Evolutionary conservation across 495 filamentous ascomycete species (phyloP).

Genomic region (Aspergillus coremiiformis): DNA sequence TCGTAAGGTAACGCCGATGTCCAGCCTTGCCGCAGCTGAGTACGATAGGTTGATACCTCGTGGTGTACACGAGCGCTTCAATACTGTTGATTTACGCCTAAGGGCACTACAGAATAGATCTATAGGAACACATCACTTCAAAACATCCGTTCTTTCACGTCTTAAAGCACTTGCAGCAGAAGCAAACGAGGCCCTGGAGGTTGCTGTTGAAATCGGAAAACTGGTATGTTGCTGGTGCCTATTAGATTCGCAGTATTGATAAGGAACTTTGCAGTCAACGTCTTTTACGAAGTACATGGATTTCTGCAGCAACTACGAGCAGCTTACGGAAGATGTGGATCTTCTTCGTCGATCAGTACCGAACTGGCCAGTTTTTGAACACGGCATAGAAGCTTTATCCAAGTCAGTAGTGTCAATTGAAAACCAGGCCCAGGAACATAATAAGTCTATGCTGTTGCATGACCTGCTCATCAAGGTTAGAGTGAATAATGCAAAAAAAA

Average conservation of each 20-base stretch:
- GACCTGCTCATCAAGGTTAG: conserved; percentile 88
- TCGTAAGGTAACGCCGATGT: conserved; percentile 25
- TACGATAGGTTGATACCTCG: conserved; percentile 17
- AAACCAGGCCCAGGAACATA: conserved; percentile 51
- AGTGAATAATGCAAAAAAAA: not conserved
- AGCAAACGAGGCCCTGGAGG: conserved; percentile 60
- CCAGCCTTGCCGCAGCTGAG: conserved; percentile 15
- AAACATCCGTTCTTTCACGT: conserved; percentile 20
- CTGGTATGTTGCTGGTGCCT: conserved; percentile 44
- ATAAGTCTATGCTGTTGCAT: conserved; percentile 68
- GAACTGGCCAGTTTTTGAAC: conserved; percentile 74
- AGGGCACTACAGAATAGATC: conserved; percentile 26
- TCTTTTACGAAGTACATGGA: conserved; percentile 82
- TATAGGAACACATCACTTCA: conserved; percentile 23
- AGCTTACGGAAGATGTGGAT: conserved; percentile 70
- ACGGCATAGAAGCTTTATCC: conserved; percentile 79
- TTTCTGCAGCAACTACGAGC: conserved; percentile 79
- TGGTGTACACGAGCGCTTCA: conserved; percentile 16
- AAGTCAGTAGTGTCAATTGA: conserved; percentile 67
- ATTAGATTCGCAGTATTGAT: conserved; percentile 1
- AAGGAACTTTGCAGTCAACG: conserved; percentile 48
- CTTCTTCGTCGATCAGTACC: conserved; percentile 59
- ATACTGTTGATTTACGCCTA: conserved; percentile 22
- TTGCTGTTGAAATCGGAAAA: conserved; percentile 70
- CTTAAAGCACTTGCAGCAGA: conserved; percentile 51